Evolutionary conservation across 164 flowering plant genomes (phyloP), one percentile per base, ranked within the genome.

Genomic region (Nymphaea thermarum): DNA sequence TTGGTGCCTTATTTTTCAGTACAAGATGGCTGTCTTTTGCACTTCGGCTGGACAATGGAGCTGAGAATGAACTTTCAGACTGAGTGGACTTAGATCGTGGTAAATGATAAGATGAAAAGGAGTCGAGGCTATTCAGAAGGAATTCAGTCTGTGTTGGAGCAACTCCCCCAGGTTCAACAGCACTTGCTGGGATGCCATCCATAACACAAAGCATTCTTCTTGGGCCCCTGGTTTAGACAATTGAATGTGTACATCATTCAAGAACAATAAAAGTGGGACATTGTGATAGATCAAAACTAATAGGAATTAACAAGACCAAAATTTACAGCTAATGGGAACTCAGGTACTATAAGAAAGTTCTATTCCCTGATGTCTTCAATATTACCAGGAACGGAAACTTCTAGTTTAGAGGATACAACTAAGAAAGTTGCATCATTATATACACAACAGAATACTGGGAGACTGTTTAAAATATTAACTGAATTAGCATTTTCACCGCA

Each of bases 81-180:
- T 76, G 77, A 42, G 73, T 73, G 47, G 89, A 81, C 74, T 82
- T 82, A 44, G 87, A 79, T n/a, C 81, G 73, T 78, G 81, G 83
- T 71, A 85, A 80, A 43, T 80, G 78, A 65, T 77, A 44, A 6
- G 86, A 78, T 4, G 87, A 81, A 69, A 81, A 77, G 11, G 64
- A 62, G 68, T 88, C 89, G 43, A 70, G 66, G 69, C 66, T 75
- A 75, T 77, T 71, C 12, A 67, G 66, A 1, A 81, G 77, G 41
- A 88, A 79, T 67, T 85, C 91, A 3, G 91, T 77, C 70, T 75
- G 94, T 6, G 87, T 85, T 11, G 89, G 94, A 60, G 91, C 85
- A 68, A 76, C 74, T n/a, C 94, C 91, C 53, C 87, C 94, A 25
- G 83, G 81, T 71, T 80, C 80, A 53, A 85, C 75, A 62, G 91